Percentiles rank a stretch among this genome's conserved stretches.
Evolutionary conservation across 441 rosid genomes (phyloP).

Genomic region (Croton setiger): DNA sequence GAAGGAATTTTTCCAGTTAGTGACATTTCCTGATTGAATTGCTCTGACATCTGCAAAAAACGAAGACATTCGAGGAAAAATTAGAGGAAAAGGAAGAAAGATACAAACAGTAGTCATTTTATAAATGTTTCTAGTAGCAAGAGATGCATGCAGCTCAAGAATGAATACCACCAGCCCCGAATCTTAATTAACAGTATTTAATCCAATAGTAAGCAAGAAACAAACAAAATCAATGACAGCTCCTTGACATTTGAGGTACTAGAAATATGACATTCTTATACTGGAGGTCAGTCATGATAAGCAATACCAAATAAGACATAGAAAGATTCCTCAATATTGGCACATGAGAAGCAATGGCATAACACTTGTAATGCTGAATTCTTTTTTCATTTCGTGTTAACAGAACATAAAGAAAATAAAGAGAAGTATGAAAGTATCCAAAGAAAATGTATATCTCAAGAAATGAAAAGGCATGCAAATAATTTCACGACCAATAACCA

Average conservation of each 20-base stretch:
- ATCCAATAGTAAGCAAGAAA: not conserved
- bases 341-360: not conserved
- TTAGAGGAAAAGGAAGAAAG: constrained; percentile 10
- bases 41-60: constrained; percentile 83
- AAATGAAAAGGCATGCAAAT: constrained; percentile 1
- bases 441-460: not conserved
- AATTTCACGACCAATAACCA: not conserved
- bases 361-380: too few relatives aligned
- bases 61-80: constrained; percentile 6
- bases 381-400: not conserved
- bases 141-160: not conserved
- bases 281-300: not conserved
- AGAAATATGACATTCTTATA: not conserved
- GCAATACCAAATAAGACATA: not conserved
- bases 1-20: constrained; percentile 93
- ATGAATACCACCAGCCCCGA: not conserved
- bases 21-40: constrained; percentile 88
- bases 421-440: not conserved
- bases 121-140: not conserved
- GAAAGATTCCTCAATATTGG: not conserved
- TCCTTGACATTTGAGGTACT: not conserved
- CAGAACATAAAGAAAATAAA: not conserved
- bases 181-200: not conserved
- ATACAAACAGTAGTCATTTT: not conserved
- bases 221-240: not conserved